These are phyloP conservation scores for Paxillus ammoniavirescens DNA, from an alignment of 768 basidiomycete species.

Conservation along the genomic window DNA sequence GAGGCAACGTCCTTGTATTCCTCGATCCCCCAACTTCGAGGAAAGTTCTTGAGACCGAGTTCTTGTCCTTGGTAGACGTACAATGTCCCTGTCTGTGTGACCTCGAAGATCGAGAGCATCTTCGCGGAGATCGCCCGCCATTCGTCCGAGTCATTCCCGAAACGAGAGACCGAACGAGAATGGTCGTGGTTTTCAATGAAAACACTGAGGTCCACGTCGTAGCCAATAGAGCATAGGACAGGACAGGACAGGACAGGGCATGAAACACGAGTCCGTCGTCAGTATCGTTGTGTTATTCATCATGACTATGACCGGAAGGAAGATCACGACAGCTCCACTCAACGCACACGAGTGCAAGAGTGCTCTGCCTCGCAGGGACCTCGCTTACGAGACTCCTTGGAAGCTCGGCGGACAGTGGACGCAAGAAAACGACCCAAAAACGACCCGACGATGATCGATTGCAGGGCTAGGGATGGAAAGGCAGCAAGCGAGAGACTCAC, in stretches of 20 bases:
- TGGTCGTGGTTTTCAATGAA: conserved; percentile 76
- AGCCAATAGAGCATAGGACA: background rate
- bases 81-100: conserved; percentile 61
- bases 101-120: conserved; percentile 59
- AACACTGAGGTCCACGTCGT: conserved; percentile 33
- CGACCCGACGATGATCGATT: background rate
- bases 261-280: background rate
- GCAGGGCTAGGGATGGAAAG: background rate
- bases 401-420: conserved; percentile 5
- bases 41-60: conserved; percentile 64
- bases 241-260: background rate
- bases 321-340: conserved; percentile 2
- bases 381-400: conserved; percentile 14
- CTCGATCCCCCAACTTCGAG: conserved; percentile 61
- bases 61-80: conserved; percentile 80
- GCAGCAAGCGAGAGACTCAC: conserved; percentile 32
- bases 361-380: conserved; percentile 19
- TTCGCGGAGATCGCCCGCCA: conserved; percentile 63
- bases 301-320: background rate
- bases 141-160: conserved; percentile 55
- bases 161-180: conserved; percentile 60
- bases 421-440: conserved; percentile 5
- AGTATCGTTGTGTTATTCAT: background rate
- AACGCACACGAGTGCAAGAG: conserved; percentile 9
- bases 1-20: conserved; percentile 72